Evolutionary conservation across 345 rosid genomes (phyloP), one percentile per base, ranked within the genome.

Genomic region (Cochlearia excelsa): DNA sequence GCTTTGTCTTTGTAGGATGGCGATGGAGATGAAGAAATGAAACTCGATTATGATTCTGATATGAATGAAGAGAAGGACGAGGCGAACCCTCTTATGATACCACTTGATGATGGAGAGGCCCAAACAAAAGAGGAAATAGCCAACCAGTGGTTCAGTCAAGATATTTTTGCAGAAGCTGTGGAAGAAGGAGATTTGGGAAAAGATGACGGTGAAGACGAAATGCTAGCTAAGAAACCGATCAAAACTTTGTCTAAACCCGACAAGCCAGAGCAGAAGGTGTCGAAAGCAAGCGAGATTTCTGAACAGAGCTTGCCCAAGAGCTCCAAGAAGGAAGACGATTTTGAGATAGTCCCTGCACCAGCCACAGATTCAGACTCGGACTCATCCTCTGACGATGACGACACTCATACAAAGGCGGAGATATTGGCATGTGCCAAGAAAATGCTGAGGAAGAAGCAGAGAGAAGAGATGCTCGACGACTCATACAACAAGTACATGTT

Each of bases 341-440:
- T 83, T 26, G 99, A 86, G 83, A 82, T 89, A 51, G 97, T 93
- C 52, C 94, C 95, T 42, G 77, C 95, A 44, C 78, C 86, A 16
- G 83, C 74, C 48, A 81, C 87, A 2, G 94, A 89, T 77, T 86
- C 96, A 4, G 81, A 85, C 47, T 39, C 82, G 9, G 84, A 81
- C 54, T 93, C 94, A 8, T 39, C 89, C 45, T 83, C 91, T 2
- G 95, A 87, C 54, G 91, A 84, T 29, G 82, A 78, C 2, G 74
- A 35, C 3, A n/a, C 72, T 47, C 73, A 85, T 5, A 39, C 82
- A 35, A 93, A 89, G 64, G 97, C 97, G 3, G 97, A 93, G 79
- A 75, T 89, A 72, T 75, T 93, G 79, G 95, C 97, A 11, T 85
- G 74, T 67, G 94, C 92, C 29, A 89, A 93, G 81, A 89, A 82